Evolutionary conservation across 306 rosid species (phyloP), one percentile per base, ranked within the genome.

Genomic region (Cucurbita ficifolia): DNA sequence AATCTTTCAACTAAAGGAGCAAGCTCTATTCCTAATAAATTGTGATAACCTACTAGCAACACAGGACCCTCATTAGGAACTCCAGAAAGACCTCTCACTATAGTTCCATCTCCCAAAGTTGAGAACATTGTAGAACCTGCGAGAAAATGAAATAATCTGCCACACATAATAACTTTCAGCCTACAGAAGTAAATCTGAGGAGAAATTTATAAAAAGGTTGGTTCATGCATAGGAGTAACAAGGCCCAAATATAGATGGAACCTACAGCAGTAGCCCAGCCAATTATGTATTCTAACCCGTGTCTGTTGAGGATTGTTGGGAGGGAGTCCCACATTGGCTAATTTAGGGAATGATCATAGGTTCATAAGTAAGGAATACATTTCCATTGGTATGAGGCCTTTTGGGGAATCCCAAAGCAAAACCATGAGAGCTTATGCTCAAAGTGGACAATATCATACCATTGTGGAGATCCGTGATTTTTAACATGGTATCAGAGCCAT

Each of bases 1-100:
- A 91, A 88, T 76, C 70, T 79, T 17, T 91, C 88, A 17, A 61
- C 55, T 7, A 91, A 70, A 22, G 97, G 53, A 68, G 42, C 33
- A 8, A 91, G 71, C 79, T 95, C 97, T 12, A 87, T 19, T 42
- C 99, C 99, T 79, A 95, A 13, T 77, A 95, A 51, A 78, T 79
- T 91, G 85, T 94, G 99, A 83, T 88, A 81, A 71, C 97, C 99
- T 57, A 94, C 92, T 46, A 83, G 64, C 74, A 94, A 56, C 73
- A 91, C 99, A 19, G 99, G 97, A 78, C 99, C 99, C 78, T 94
- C 88, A 42, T 78, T 84, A 8, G 97, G 99, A 78, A 94, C 92
- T 74, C 99, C 97, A 50, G 88, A 76, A 36, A 94, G 92, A 70
- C 97, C 99, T 82, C 70, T 83, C 82, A 91, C 97, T 63, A 94